Evolutionary conservation across 805 yeast genomes (phyloP).

Genomic region (Candida xiaguanensis): DNA sequence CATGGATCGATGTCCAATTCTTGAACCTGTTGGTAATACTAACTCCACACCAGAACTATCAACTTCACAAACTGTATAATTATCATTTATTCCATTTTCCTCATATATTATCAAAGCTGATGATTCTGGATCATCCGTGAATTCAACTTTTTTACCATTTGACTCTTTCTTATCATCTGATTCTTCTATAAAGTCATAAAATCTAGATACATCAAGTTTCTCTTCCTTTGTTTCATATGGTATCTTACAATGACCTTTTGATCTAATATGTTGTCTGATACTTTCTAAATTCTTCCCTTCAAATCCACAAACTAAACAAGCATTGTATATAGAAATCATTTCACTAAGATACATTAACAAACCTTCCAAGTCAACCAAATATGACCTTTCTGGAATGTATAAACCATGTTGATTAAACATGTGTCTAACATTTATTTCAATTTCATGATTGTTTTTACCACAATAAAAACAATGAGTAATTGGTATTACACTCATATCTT

Average conservation of each 20-base stretch:
- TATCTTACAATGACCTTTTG: conserved; percentile 44
- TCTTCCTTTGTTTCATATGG: conserved; percentile 45
- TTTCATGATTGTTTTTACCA: conserved; percentile 47
- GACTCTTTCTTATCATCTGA: conserved; percentile 12
- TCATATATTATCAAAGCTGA: conserved; percentile 13
- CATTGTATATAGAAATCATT: conserved; percentile 35
- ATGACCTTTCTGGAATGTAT: conserved; percentile 42
- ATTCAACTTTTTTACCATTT: conserved; percentile 23
- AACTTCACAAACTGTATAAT: conserved; percentile 34
- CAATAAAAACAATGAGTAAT: conserved; percentile 54
- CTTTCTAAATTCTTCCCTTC: conserved; percentile 39
- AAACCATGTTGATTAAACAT: conserved; percentile 45
- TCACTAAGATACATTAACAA: conserved; percentile 36
- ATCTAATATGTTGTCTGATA: conserved; percentile 39
- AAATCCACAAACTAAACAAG: conserved; percentile 44
- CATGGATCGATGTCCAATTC: conserved; percentile 78
- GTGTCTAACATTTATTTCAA: conserved; percentile 51
- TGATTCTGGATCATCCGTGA: conserved; percentile 14
- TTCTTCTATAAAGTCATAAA: conserved; percentile 32
- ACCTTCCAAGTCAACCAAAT: conserved; percentile 34
- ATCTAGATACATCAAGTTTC: conserved; percentile 29
- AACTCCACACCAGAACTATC: conserved; percentile 63
- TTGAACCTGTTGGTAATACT: conserved; percentile 71
- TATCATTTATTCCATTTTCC: conserved; percentile 17
- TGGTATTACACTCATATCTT: conserved; percentile 39